A percentile compares a stretch with the other conserved stretches of the same genome.
Conservation (phyloP, 108 stramenopile species). For the Nitzschia palea region DNA sequence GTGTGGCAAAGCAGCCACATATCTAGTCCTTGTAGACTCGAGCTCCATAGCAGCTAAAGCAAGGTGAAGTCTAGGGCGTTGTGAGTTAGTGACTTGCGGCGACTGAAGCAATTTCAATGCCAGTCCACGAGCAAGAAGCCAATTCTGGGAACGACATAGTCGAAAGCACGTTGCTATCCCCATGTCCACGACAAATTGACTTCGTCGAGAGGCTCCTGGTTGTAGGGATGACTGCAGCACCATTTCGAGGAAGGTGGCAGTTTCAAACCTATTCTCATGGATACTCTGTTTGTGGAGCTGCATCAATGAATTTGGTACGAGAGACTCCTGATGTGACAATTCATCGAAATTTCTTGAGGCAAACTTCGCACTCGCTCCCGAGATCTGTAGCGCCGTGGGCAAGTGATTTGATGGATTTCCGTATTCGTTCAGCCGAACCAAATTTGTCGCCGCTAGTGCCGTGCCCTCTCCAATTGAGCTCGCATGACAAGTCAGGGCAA, state of each 20-base stretch:
- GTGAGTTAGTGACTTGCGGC: constrained; percentile 33
- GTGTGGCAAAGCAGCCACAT: constrained; percentile 44
- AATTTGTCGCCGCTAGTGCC: constrained; percentile 35
- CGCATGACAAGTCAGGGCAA: constrained; percentile 24
- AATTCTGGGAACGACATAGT: constrained; percentile 28
- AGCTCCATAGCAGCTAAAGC: constrained; percentile 55
- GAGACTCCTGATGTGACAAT: constrained; percentile 10
- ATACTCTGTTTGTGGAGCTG: constrained; percentile 52
- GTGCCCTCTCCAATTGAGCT: constrained; percentile 7
- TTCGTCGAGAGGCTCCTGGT: constrained; percentile 21
- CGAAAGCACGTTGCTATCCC: constrained; percentile 20
- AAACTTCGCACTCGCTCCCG: neutral
- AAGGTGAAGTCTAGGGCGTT: constrained; percentile 46
- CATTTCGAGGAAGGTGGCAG: constrained; percentile 24
- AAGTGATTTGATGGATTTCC: constrained; percentile 39
- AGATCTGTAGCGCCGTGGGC: neutral
- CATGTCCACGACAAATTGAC: constrained; percentile 29
- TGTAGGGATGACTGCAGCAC: constrained; percentile 36
- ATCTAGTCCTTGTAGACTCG: constrained; percentile 37
- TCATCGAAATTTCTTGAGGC: constrained; percentile 1
- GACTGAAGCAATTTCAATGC: constrained; percentile 12
- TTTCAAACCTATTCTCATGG: constrained; percentile 26
- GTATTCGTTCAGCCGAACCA: constrained; percentile 46
- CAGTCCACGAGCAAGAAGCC: constrained; percentile 33
- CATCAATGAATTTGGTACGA: constrained; percentile 16